A percentile compares a stretch with the other conserved stretches of the same genome.
Conservation (phyloP, 495 filamentous ascomycete species). For the Tetracladium setigerum region DNA sequence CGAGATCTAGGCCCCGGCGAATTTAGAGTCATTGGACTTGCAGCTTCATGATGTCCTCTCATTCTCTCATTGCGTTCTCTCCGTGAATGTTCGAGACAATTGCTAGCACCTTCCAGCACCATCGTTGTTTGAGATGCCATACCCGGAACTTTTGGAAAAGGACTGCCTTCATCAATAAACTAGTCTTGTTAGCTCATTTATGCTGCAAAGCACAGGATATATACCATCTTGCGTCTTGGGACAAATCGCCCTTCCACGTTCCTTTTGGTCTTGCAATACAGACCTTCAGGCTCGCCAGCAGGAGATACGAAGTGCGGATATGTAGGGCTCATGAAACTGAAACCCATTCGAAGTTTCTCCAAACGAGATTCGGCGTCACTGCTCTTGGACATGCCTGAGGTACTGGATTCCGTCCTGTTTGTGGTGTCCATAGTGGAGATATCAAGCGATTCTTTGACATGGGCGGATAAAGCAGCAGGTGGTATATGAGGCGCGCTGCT, state of each 20-base stretch:
- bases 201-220: background rate
- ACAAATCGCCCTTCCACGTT: slow-evolving; percentile 1
- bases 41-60: background rate
- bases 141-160: background rate
- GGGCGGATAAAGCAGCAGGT: slow-evolving; percentile 20
- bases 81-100: slow-evolving; percentile 10
- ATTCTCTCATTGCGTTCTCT: background rate
- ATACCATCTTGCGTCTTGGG: slow-evolving; percentile 6
- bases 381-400: background rate
- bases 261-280: slow-evolving; percentile 15
- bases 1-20: slow-evolving; percentile 14
- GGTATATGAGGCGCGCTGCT: slow-evolving; percentile 29
- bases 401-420: background rate
- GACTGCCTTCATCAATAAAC: background rate
- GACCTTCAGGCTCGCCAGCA: background rate
- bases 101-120: slow-evolving; percentile 13
- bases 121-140: slow-evolving; percentile 13
- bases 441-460: background rate
- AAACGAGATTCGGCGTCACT: background rate
- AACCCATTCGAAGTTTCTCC: background rate
- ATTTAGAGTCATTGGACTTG: background rate
- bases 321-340: background rate
- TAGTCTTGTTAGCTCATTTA: slow-evolving; percentile 4
- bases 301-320: slow-evolving; percentile 1
- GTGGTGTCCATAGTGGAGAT: background rate